Evolutionary conservation across 371 early-diverging fungal genomes (phyloP).

Genomic region (Circinella minor): DNA sequence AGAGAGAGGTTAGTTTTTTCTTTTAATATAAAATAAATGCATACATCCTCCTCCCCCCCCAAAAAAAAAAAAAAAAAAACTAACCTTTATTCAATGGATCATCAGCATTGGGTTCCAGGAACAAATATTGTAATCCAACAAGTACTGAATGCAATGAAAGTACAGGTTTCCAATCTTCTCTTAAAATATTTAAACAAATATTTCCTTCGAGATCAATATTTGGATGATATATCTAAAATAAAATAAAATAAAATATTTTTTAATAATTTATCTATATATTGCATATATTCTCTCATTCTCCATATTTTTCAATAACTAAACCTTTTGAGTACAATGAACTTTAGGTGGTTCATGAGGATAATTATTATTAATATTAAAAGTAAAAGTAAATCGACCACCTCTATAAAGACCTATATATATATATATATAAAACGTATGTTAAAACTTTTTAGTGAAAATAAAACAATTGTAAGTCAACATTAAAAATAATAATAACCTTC

Average conservation of each 20-base stretch:
- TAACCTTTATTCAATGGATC: constrained; percentile 98
- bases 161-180: constrained; percentile 99
- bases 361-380: constrained; percentile 87
- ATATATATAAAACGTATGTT: background rate
- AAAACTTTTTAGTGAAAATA: background rate
- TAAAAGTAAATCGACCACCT: constrained; percentile 92
- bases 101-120: constrained; percentile 98
- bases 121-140: constrained; percentile 94
- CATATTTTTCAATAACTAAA: constrained; percentile 32
- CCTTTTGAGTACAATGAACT: constrained; percentile 92
- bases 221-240: constrained; percentile 98
- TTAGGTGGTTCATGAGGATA: constrained; percentile 99
- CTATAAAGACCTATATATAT: constrained; percentile 85
- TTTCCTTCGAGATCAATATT: constrained; percentile 98
- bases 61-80: background rate
- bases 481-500: constrained; percentile 82
- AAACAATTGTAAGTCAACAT: too few species aligned
- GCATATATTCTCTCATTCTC: too few species aligned
- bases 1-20: too few species aligned
- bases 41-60: too few species aligned
- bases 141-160: constrained; percentile 95
- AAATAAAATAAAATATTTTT: constrained; percentile 17
- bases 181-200: constrained; percentile 98
- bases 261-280: too few species aligned
- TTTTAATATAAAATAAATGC: too few species aligned